Base-by-base conservation (phyloP, 2,329 filamentous ascomycete species). In the Calonectria leucothoes region DNA sequence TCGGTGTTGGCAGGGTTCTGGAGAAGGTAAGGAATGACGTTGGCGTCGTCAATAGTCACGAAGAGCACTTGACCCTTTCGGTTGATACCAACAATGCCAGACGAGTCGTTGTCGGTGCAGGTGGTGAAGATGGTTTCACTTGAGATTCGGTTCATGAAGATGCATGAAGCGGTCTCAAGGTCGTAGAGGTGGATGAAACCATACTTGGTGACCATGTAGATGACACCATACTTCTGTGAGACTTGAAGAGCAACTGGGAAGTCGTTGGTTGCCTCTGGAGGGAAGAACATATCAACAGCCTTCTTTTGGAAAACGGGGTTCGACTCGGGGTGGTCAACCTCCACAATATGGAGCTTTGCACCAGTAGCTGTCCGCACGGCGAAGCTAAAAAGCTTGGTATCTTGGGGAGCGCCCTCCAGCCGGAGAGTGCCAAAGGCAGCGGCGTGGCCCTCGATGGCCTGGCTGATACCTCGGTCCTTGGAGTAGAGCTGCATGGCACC, bases 61-160 rank as follows among this genome's bases (percentile, higher is more conserved):
- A 96, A 95, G 75, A 99, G 90, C 59, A 98, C 96, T 86, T 99
- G 97, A 76, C 97, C 97, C 88, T 98, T 98, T 82, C 97, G 93
- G 88, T 99, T 99, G 83, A 99, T 96, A 79, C 95, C 95, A 67
- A 99, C 91, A 75, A 99, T 94, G 80, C 97, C 97, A 57, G 93
- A 92, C 23, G 95, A 97, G 27, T 95, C 93, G 69, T 91, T 90
- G 83, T 99, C 97, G 42, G 93, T 88, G 59, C 95, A 94, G 25
- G 96, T 98, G 31, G 96, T 97, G 88, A 99, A 99, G 84, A 99
- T 98, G 31, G 97, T 99, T 84, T 99, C 97, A 88, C 95, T 98
- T 39, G 97, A 99, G 82, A 99, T 99, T 80, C 97, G 94, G 90
- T 99, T 99, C 95, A 99, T 97, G 91, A 98, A 99, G 83, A 99